These are phyloP conservation scores for Penicillium arizonense DNA, from an alignment of 495 filamentous ascomycete species.

Conservation along the genomic window DNA sequence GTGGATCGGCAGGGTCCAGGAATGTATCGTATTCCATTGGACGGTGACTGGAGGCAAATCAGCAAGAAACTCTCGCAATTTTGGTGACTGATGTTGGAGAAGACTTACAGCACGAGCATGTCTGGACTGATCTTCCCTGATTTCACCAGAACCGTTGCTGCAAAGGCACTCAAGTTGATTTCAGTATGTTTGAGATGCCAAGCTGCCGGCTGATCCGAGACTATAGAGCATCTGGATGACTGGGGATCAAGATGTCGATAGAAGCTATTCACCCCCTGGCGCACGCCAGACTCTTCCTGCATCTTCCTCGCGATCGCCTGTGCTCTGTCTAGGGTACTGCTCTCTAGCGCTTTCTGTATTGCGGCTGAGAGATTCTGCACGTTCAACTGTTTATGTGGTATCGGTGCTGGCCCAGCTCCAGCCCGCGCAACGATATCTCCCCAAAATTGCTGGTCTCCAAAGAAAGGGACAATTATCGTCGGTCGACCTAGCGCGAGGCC, in stretches of 20 bases:
- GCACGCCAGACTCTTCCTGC: constrained; percentile 60
- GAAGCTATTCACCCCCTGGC: constrained; percentile 65
- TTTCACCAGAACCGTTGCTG: constrained; percentile 62
- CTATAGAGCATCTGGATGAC: constrained; percentile 59
- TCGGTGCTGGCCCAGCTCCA: constrained; percentile 71
- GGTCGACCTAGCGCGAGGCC: constrained; percentile 68
- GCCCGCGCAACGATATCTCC: constrained; percentile 70
- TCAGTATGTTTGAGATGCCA: constrained; percentile 67
- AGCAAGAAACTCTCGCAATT: constrained; percentile 19
- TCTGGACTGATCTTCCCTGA: constrained; percentile 59
- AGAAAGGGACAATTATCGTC: constrained; percentile 79
- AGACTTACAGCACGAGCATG: constrained; percentile 61
- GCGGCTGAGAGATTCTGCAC: constrained; percentile 60
- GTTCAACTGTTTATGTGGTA: constrained; percentile 67
- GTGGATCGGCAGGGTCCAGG: constrained; percentile 68
- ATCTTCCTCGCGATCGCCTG: constrained; percentile 59
- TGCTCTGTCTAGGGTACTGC: constrained; percentile 55
- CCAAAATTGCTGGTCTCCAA: constrained; percentile 86
- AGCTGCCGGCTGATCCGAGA: constrained; percentile 62
- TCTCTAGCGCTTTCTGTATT: constrained; percentile 56
- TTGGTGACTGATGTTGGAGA: neutral
- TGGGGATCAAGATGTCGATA: constrained; percentile 66
- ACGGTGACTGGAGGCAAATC: constrained; percentile 53
- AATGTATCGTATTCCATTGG: constrained; percentile 68
- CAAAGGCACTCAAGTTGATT: constrained; percentile 68